Evolutionary conservation across 164 flowering plant species (phyloP).

Genomic region (Piper longum): DNA sequence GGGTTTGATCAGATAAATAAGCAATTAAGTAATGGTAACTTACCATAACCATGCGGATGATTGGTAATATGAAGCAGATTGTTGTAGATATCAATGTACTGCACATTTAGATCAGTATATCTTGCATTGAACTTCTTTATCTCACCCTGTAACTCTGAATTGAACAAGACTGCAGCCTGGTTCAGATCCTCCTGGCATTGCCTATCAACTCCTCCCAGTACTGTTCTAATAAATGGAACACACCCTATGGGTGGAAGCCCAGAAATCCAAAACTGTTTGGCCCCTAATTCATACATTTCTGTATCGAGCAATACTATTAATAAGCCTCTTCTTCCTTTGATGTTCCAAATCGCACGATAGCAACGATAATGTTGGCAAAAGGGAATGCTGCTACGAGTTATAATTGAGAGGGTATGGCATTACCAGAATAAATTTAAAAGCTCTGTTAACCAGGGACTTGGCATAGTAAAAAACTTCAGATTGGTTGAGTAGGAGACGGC

Average conservation of each 20-base stretch:
- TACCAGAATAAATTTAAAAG: constrained; percentile 7
- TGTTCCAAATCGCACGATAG: too few relatives aligned
- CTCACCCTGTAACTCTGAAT: neutral
- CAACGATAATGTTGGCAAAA: too few relatives aligned
- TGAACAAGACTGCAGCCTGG: neutral
- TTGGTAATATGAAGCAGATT: neutral
- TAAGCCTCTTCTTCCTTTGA: too few relatives aligned
- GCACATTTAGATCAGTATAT: neutral
- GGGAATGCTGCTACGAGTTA: neutral
- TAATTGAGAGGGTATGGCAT: neutral
- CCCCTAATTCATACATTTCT: constrained; percentile 3
- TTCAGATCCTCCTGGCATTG: neutral
- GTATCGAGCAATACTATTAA: neutral
- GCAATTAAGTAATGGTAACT: neutral
- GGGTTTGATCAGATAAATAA: neutral
- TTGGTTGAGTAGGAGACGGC: neutral
- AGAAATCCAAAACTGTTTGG: neutral
- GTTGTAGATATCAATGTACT: neutral
- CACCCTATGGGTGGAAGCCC: constrained; percentile 5
- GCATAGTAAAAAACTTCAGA: constrained; percentile 2
- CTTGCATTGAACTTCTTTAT: neutral
- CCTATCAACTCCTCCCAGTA: constrained; percentile 1
- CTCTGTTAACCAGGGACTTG: neutral
- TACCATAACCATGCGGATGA: constrained; percentile 1
- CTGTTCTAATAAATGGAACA: constrained; percentile 1